These are phyloP conservation scores for Lipomyces lipofer DNA, from an alignment of 805 yeast genomes.

Conservation along the genomic window DNA sequence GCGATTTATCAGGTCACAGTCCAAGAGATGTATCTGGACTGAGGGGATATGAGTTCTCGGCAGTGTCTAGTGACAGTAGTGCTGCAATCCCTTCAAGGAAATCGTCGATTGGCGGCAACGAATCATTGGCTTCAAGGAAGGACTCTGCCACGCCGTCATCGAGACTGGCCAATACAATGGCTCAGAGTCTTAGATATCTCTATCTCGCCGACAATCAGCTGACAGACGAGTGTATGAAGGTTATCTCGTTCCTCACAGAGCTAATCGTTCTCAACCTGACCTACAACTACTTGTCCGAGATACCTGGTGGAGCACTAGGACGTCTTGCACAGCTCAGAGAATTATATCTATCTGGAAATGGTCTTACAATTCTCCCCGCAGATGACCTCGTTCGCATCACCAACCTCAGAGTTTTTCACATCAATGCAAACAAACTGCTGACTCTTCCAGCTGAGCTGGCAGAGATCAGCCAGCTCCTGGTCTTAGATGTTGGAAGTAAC, in stretches of 20 bases:
- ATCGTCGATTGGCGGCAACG: conserved; percentile 2
- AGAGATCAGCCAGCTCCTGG: conserved; percentile 59
- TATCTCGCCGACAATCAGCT: conserved; percentile 82
- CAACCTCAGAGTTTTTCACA: conserved; percentile 58
- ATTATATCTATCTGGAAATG: conserved; percentile 81
- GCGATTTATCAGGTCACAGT: conserved; percentile 8
- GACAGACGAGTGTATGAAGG: conserved; percentile 71
- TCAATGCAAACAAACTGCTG: conserved; percentile 83
- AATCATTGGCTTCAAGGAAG: conserved; percentile 14
- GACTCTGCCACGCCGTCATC: conserved; percentile 23
- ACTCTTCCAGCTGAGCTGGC: conserved; percentile 88
- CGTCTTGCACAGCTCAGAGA: conserved; percentile 59
- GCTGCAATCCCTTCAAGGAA: conserved; percentile 3
- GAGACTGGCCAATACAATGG: conserved; percentile 36
- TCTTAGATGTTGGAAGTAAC: conserved; percentile 89
- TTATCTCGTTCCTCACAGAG: conserved; percentile 58
- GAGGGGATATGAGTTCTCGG: conserved; percentile 3
- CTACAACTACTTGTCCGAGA: conserved; percentile 79
- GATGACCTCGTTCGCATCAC: conserved; percentile 74
- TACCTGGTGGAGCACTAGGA: conserved; percentile 70
- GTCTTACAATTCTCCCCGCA: conserved; percentile 72
- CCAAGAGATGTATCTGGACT: conserved; percentile 10
- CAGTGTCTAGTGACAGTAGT: background rate
- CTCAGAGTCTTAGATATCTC: conserved; percentile 56
- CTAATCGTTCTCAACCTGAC: conserved; percentile 70